Base-by-base conservation (phyloP, 768 basidiomycete genomes). In the Porpolomopsis calyptriformis region DNA sequence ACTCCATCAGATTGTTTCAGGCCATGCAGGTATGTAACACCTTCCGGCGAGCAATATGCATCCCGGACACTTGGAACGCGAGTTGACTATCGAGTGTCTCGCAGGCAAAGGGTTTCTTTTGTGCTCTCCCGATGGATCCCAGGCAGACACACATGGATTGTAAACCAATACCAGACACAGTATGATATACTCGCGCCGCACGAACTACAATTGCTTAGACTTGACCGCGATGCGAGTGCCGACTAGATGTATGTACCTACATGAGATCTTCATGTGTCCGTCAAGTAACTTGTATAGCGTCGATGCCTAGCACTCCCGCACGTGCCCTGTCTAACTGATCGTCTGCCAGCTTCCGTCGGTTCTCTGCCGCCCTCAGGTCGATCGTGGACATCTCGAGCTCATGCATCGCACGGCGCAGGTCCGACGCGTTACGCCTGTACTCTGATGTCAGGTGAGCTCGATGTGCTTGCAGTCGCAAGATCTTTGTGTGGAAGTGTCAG, bases 101-200 rank as follows among this genome's bases (percentile, higher is more conserved):
- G n/a, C 47, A 85, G 82, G 69, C 72, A 10, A 66, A 73, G 43
- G 81, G 78, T 11, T 83, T 85, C 61, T 85, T 75, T 60, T 85
- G 80, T 57, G 72, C 77, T 2, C 59, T 82, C 38, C 80, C 82
- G 11, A 76, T 76, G 56, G 77, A 86, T 56, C 83, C 80, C 5
- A 58, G 64, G 45, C 71, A 68, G 59, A 81, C 79, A 19, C 65
- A 85, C 52, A 81, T 85, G 65, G 74, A 80, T 53, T 85, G 82
- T 62, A 79, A 64, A 55, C 80, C 72, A n/a, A 62, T 85, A 52
- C 76, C 75, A 45, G 69, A 73, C 51, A 7, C 37, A 16, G 16
- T n/a, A n/a, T n/a, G n/a, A n/a, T n/a, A n/a, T n/a, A n/a, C n/a
- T n/a, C n/a, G n/a, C n/a, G n/a, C n/a, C n/a, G n/a, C n/a, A n/a